Base-by-base conservation (phyloP, 176 grass and related monocot genomes). In the Poa pratensis region DNA sequence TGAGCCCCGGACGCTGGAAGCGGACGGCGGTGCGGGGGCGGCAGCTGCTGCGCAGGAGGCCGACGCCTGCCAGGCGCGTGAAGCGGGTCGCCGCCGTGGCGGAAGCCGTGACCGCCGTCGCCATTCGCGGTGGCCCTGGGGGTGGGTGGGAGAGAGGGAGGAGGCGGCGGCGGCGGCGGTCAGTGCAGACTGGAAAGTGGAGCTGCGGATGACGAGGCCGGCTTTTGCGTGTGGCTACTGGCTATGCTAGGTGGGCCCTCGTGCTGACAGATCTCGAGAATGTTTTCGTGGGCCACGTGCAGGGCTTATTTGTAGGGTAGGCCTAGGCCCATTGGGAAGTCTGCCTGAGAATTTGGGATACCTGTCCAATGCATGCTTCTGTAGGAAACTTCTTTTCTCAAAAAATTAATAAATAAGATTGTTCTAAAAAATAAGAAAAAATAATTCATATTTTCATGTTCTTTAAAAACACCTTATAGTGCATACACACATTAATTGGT, bases 91-190 rank as follows among this genome's bases (percentile, higher is more conserved):
- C 88, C 65, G 89, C 90, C 1, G 88, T 92, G 1, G 87, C 88
- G 35, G 92, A 97, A 9, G 90, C 87, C 37, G 92, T 88, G 3
- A 91, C 90, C 55, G 87, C 92, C 76, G 83, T 93, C 9, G 92
- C 90, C 90, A 95, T 93, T 54, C 11, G 40, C 68, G n/a, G 4
- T 61, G 19, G 67, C 9, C 67, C 18, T 18, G 50, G 67, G 20
- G 68, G 19, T 75, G 69, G 37, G 45, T 59, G 46, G 45, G 72
- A n/a, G 76, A 3, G 42, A 55, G 3, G 57, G 45, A 1, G 45
- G 51, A 37, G 16, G 75, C 6, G 86, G 81, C 12, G 64, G 79
- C 66, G 73, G 80, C 66, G 73, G 84, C 75, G 85, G 84, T 62
- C 49, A 80, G 45, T 66, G 80, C 43, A 19, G 80, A 82, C 66